Evolutionary conservation across 805 yeast species (phyloP).

Genomic region (Ascoidea tarda): DNA sequence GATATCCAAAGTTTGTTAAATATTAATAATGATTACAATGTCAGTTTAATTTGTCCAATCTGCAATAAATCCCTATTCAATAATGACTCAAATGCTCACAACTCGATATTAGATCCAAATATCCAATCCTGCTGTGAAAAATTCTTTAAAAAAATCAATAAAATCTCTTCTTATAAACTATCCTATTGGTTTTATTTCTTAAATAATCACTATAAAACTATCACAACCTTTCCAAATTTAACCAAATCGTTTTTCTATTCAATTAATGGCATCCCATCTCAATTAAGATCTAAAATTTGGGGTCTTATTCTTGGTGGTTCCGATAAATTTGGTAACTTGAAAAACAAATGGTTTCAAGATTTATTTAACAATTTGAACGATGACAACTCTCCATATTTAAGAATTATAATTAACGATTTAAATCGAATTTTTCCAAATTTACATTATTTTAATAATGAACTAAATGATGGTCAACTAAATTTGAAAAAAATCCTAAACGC

Average conservation of each 20-base stretch:
- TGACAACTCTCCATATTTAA: slow-evolving; percentile 27
- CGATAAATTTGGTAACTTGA: slow-evolving; percentile 12
- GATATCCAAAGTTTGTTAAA: slow-evolving; percentile 13
- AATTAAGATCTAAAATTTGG: slow-evolving; percentile 31
- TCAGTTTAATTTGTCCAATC: slow-evolving; percentile 13
- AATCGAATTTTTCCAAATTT: slow-evolving; percentile 45
- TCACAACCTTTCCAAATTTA: slow-evolving; percentile 31
- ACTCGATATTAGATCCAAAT: slow-evolving; percentile 3
- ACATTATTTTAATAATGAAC: slow-evolving; percentile 27
- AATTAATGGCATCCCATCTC: slow-evolving; percentile 28
- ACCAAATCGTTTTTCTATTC: slow-evolving; percentile 27
- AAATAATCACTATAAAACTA: slow-evolving; percentile 28
- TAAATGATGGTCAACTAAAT: slow-evolving; percentile 25
- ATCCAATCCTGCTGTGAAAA: slow-evolving; percentile 14
- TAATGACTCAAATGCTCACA: slow-evolving; percentile 13
- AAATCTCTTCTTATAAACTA: slow-evolving; percentile 18
- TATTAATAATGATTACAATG: slow-evolving; percentile 14
- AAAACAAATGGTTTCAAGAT: slow-evolving; percentile 15
- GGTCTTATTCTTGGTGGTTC: slow-evolving; percentile 16
- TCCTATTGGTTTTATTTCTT: slow-evolving; percentile 31
- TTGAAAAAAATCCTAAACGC: slow-evolving; percentile 46
- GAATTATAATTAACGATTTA: slow-evolving; percentile 40
- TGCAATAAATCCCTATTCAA: slow-evolving; percentile 15
- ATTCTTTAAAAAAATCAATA: slow-evolving; percentile 5
- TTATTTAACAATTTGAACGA: slow-evolving; percentile 23